A percentile compares a stretch with the other conserved stretches of the same genome.
Evolutionary conservation across 345 rosid genomes (phyloP).

Genomic region (Iberis pinnata): DNA sequence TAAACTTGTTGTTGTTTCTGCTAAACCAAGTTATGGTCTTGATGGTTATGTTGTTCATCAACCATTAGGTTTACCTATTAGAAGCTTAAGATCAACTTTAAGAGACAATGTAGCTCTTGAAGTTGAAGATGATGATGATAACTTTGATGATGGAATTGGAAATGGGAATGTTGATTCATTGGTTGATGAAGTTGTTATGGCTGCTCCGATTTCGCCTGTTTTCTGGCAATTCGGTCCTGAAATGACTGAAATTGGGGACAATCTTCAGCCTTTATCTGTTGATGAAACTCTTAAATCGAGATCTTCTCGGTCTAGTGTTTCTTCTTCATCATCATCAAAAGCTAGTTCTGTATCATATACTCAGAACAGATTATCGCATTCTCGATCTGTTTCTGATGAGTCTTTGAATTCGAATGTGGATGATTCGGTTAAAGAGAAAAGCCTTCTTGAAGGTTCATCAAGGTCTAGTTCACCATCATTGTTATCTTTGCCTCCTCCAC

Average conservation of each 20-base stretch:
- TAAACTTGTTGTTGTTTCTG: slow-evolving; percentile 42
- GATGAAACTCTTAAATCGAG: slow-evolving; percentile 46
- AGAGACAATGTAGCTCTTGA: slow-evolving; percentile 33
- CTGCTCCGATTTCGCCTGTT: slow-evolving; percentile 33
- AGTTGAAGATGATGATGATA: slow-evolving; percentile 11
- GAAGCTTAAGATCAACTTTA: slow-evolving; percentile 55
- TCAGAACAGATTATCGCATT: slow-evolving; percentile 38
- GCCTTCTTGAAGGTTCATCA: slow-evolving; percentile 30
- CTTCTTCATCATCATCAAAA: slow-evolving; percentile 45
- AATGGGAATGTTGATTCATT: slow-evolving; percentile 28
- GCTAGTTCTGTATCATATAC: slow-evolving; percentile 37
- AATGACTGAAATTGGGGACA: slow-evolving; percentile 36
- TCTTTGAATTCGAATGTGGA: slow-evolving; percentile 35
- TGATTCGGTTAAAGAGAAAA: slow-evolving; percentile 35
- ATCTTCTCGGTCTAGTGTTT: slow-evolving; percentile 40
- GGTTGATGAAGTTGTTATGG: slow-evolving; percentile 29
- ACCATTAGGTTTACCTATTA: slow-evolving; percentile 72
- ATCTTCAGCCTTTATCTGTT: slow-evolving; percentile 46
- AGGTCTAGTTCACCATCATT: slow-evolving; percentile 28
- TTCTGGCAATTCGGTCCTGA: slow-evolving; percentile 41
- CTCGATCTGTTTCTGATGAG: slow-evolving; percentile 37
- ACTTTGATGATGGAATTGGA: slow-evolving; percentile 20
- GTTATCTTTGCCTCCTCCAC: slow-evolving; percentile 16
- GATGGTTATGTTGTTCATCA: slow-evolving; percentile 31
- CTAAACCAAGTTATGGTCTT: slow-evolving; percentile 42